A percentile compares a stretch with the other conserved stretches of the same genome.
phyloP scores from a whole-genome alignment of 2,329 filamentous ascomycete genomes.

The Hypoxylon sp. region DNA sequence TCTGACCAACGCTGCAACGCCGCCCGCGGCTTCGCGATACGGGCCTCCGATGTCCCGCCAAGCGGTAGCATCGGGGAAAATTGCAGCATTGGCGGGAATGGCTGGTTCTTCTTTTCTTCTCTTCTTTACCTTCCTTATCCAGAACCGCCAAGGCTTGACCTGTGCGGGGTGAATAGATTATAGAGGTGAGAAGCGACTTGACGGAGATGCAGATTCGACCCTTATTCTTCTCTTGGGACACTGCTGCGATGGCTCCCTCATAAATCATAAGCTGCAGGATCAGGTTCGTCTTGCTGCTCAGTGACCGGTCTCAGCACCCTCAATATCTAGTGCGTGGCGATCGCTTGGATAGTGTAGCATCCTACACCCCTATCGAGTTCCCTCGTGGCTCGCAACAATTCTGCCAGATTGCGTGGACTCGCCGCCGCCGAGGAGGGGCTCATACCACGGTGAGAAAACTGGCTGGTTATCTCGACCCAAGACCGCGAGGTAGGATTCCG shows the following conservation, averaged over 20 bases:
- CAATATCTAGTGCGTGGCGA: not conserved
- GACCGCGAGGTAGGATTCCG: constrained; percentile 16
- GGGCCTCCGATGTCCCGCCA: constrained; percentile 21
- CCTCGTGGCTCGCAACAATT: not conserved
- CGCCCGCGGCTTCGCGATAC: constrained; percentile 6
- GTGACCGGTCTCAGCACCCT: too few species aligned
- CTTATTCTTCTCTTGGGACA: not conserved
- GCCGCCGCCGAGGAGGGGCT: not conserved
- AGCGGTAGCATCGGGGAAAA: constrained; percentile 18
- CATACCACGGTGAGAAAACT: not conserved
- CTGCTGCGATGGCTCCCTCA: not conserved
- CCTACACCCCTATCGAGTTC: not conserved
- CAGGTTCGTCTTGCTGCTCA: too few species aligned
- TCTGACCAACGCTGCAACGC: not conserved
- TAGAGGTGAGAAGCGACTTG: constrained; percentile 9
- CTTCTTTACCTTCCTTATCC: constrained; percentile 28
- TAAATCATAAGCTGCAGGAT: not conserved
- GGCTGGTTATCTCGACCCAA: too few species aligned
- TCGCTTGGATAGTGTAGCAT: not conserved
- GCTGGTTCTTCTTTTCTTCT: too few species aligned
- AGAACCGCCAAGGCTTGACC: constrained; percentile 20
- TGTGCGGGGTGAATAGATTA: constrained; percentile 18
- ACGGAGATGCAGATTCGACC: constrained; percentile 9
- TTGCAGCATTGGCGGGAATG: constrained; percentile 8
- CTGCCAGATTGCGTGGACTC: not conserved